Base-by-base conservation (phyloP, 169 alveolate species). In the Nephromyces sp. region DNA sequence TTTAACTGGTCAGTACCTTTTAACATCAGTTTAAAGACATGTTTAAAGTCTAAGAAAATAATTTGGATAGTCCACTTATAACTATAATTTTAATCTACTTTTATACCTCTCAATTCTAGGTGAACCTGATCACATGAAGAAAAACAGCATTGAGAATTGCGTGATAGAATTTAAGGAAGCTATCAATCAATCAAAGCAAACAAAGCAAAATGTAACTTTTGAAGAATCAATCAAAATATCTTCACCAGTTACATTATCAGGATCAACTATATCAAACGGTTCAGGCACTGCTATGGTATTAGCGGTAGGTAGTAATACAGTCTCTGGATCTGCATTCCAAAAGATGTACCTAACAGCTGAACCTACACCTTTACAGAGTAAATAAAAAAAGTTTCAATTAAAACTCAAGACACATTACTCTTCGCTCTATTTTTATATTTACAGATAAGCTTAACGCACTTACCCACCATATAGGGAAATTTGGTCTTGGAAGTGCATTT, bases 191-290 rank as follows among this genome's bases (percentile, higher is more conserved):
- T 43, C 57, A 15, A 43, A 15, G n/a, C 15, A n/a, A 43, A 15
- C 57, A 43, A 43, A 43, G 15, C 25, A 43, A 43, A n/a, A n/a
- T 43, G 57, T 43, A 43, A 43, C 15, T 43, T 43, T 43, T 43
- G n/a, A 15, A 15, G 57, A 43, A 43, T 15, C n/a, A n/a, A n/a
- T n/a, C n/a, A n/a, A 43, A 43, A 15, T 90, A 6, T 72, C 87
- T 32, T 84, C 92, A 3, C 92, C 95, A n/a, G 80, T 92, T 31
- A 70, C 87, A 15, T 79, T 76, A 6, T 76, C 93, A 24, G 95
- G 95, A n/a, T 86, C 95, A 24, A 84, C 82, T 30, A 81, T 90
- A 61, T 74, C 69, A 22, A 89, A 85, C 72, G 97, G 97, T 25
- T 81, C 84, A 43, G 95, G 95, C 15, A 81, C 79, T 67, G 87